A percentile compares a stretch with the other conserved stretches of the same genome.
Conservation (phyloP, 768 basidiomycete genomes). For the Serendipita vermifera region DNA sequence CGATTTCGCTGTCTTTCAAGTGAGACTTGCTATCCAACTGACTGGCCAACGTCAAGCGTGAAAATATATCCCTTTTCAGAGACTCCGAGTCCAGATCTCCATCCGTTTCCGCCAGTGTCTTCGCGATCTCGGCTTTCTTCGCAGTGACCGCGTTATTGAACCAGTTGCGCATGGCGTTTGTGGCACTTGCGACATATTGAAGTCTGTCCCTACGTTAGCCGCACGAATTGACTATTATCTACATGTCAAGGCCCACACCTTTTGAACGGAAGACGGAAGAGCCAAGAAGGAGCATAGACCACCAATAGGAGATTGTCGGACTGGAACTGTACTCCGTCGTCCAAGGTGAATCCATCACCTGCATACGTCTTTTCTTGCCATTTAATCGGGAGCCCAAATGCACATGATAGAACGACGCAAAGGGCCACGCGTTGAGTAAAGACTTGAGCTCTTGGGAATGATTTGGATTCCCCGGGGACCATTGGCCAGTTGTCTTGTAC, state of each 20-base stretch:
- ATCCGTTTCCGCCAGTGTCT: not conserved
- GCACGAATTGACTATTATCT: too few species aligned
- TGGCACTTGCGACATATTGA: not conserved
- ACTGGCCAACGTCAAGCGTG: conserved; percentile 11
- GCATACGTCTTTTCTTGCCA: conserved; percentile 9
- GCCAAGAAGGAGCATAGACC: not conserved
- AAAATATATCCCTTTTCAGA: conserved; percentile 10
- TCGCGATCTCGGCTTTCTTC: not conserved
- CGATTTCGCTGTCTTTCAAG: conserved; percentile 13
- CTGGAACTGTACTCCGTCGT: conserved; percentile 2
- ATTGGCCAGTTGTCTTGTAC: not conserved
- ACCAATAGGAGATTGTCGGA: not conserved
- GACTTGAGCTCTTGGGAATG: not conserved
- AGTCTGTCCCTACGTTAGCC: not conserved
- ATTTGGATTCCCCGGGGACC: not conserved
- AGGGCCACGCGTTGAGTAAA: conserved; percentile 9
- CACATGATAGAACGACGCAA: conserved; percentile 11
- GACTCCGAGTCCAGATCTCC: conserved; percentile 7
- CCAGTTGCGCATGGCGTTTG: not conserved
- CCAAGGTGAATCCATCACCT: conserved; percentile 6
- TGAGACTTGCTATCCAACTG: conserved; percentile 1
- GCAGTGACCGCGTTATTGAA: not conserved
- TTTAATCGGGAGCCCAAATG: conserved; percentile 9
- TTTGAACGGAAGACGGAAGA: conserved; percentile 11
- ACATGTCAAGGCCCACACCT: conserved; percentile 5